These are phyloP conservation scores for Luffa aegyptiaca DNA, from an alignment of 306 rosid species.

Conservation along the genomic window DNA sequence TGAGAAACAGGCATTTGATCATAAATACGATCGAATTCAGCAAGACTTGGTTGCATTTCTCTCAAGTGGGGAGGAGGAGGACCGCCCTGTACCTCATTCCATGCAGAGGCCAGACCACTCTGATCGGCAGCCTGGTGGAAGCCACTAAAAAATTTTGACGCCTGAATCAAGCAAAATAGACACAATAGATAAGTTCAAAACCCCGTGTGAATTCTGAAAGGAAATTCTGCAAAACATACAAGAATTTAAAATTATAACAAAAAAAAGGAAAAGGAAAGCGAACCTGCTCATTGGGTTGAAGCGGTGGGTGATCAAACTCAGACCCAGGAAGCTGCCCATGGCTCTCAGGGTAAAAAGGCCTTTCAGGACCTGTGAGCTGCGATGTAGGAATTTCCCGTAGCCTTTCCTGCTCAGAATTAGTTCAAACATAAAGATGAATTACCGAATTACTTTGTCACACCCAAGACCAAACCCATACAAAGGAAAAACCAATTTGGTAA, in stretches of 20 bases:
- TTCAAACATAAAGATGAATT: background rate
- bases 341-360: conserved; percentile 27
- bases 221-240: background rate
- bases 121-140: conserved; percentile 51
- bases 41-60: conserved; percentile 16
- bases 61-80: conserved; percentile 25
- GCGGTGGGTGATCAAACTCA: conserved; percentile 57
- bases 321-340: conserved; percentile 58
- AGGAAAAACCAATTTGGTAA: background rate
- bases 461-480: background rate
- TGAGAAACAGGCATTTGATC: conserved; percentile 24
- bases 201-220: background rate
- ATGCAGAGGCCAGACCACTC: conserved; percentile 54
- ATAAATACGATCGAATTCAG: conserved; percentile 22
- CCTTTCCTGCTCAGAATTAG: conserved; percentile 41
- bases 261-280: background rate
- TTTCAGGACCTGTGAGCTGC: conserved; percentile 31
- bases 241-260: no score
- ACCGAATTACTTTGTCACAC: background rate
- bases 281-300: conserved; percentile 58
- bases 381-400: conserved; percentile 77
- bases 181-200: background rate
- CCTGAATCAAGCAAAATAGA: conserved; percentile 22
- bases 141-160: conserved; percentile 57
- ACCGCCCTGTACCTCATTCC: conserved; percentile 63